Base-by-base conservation (phyloP, 352 stramenopile genomes). In the Phytophthora fragariaefolia region DNA sequence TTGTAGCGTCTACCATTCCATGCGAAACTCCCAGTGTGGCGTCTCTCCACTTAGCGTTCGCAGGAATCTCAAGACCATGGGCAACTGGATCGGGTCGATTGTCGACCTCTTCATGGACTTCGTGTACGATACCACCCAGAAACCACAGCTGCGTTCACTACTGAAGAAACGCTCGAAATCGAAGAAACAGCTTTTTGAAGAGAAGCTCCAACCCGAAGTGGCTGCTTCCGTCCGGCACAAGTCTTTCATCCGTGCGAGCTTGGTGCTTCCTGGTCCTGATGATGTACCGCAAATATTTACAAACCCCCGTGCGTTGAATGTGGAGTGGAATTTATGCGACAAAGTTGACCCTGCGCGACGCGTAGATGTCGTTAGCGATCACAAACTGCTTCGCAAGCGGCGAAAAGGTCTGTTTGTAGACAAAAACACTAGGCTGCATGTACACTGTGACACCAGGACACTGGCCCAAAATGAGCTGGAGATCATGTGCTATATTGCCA, bases 321-420 rank as follows among this genome's bases (percentile, higher is more conserved):
- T 84, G 6, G 76, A 89, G 51, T 89, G 78, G 82, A 91, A 91
- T 64, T 30, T 89, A 22, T 91, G 82, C 50, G 66, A 80, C 23
- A 82, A 76, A 34, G 74, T 85, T 55, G 82, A 91, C 40, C 78
- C 80, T 42, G 76, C 76, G 4, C 63, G 80, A 17, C 71, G 76
- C 6, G 80, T 91, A 17, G 76, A 88, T 52, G 80, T 91, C 13
- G 80, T 90, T 0, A 59, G 68, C 2, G 78, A 87, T 55, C 42
- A 73, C 5, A 88, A 88, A 60, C 59, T 85, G 0, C 72, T 85
- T 63, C 74, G 77, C 24, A 86, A 83, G 57, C 68, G 70, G 6
- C 34, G 72, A 13, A 82, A 80, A 34, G 74, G 79, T n/a, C 57
- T 85, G 1, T 78, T 88, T 15, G 79, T 90, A 6, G 79, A 88